These are phyloP conservation scores for Strobilomyces confusus DNA, from an alignment of 768 basidiomycete species.

Conservation along the genomic window DNA sequence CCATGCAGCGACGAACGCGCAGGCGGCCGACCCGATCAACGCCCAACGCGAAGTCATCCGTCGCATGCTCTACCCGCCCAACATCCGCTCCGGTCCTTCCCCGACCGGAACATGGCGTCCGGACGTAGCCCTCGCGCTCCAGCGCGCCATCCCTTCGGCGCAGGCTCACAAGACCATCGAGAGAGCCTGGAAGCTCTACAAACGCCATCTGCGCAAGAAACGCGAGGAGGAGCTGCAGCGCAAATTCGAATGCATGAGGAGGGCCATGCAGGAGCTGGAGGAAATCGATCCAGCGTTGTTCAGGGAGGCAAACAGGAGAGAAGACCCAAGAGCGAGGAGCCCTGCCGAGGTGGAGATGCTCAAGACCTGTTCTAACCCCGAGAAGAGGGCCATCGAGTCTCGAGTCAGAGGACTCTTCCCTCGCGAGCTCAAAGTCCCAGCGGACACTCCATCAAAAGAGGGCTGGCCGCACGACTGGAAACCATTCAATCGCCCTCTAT, in stretches of 20 bases:
- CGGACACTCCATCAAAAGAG: conserved; percentile 74
- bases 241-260: conserved; percentile 79
- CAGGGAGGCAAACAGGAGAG: conserved; percentile 66
- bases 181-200: conserved; percentile 83
- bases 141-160: conserved; percentile 79
- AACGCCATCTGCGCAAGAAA: conserved; percentile 66
- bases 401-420: conserved; percentile 82
- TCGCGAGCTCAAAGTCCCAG: conserved; percentile 79
- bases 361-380: conserved; percentile 60
- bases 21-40: conserved; percentile 37
- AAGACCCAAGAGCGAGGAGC: conserved; percentile 68
- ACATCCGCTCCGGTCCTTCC: conserved; percentile 62
- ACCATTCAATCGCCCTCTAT: conserved; percentile 52
- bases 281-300: conserved; percentile 48
- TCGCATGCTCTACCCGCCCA: conserved; percentile 75
- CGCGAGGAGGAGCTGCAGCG: conserved; percentile 64
- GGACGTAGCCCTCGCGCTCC: conserved; percentile 71
- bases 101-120: conserved; percentile 85
- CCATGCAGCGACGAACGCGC: conserved; percentile 36
- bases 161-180: conserved; percentile 93
- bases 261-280: conserved; percentile 80
- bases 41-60: conserved; percentile 72
- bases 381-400: conserved; percentile 70
- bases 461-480: conserved; percentile 92
- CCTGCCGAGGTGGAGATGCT: conserved; percentile 52